Base-by-base conservation (phyloP, 345 rosid species). In the Boechera divaricarpa region DNA sequence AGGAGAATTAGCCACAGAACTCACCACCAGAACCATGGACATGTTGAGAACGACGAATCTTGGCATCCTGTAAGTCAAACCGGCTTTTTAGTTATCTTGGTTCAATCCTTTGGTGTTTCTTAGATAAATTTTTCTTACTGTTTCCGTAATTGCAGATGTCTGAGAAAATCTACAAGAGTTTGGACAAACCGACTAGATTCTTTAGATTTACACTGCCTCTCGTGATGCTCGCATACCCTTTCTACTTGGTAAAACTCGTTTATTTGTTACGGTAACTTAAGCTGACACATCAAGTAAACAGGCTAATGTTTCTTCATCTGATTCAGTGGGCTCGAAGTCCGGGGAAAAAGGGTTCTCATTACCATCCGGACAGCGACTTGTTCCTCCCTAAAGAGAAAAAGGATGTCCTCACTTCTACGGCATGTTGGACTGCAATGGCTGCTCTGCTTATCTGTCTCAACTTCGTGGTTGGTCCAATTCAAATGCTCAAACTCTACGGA, bases 1-100 rank as follows among this genome's bases (percentile, higher is more conserved):
- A 93, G 97, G 97, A 90, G 98, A 85, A 91, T 94, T 63, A 94
- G 98, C 75, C 98, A 94, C 79, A 90, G 92, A 83, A 91, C 96
- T 75, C 98, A 94, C 64, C 98, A 94, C 74, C 96, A 91, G 76
- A 94, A 94, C 79, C 97, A 94, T 72, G 97, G 98, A 49, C 94
- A 94, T 62, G 96, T 91, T 41, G 98, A 94, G 77, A 94, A 94
- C 18, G 98, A 94, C 3, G 98, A 94, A 79, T 94, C 97, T 10
- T 94, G 98, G 97, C 90, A 85, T 78, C 98, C 97, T 28, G 97
- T 91, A 78, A 80, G 77, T 58, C 41, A 5, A 41, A 12, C 5
- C 8, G 1, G 21, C 5, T 16, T 38, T 48, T 28, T 54, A 3
- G n/a, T 52, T 35, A 33, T 61, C 59, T 65, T 32, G 52, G n/a